phyloP scores from a whole-genome alignment of 1,139 yeast genomes.

The Diutina mesorugosa region DNA sequence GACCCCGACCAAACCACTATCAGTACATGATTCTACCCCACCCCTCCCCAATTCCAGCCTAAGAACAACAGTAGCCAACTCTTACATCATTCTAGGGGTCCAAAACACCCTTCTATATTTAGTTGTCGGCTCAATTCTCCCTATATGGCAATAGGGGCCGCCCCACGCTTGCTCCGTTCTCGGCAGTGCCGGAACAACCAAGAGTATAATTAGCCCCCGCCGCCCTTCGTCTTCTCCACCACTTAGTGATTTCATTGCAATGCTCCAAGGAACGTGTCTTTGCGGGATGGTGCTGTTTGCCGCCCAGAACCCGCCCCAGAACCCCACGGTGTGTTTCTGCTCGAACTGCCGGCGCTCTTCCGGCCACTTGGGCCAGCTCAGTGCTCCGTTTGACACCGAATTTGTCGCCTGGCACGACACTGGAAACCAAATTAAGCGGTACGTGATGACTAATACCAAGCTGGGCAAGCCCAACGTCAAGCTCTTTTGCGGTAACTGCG shows the following conservation, averaged over 20 bases:
- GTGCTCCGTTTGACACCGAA: neutral
- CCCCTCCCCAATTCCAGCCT: too few relatives aligned
- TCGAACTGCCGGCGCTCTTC: neutral
- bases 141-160: neutral
- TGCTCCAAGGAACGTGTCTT: neutral
- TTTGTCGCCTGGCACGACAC: neutral
- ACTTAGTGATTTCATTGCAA: neutral
- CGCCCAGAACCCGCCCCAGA: neutral
- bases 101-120: too few relatives aligned
- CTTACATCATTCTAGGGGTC: too few relatives aligned
- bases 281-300: neutral
- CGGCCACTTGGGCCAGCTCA: neutral
- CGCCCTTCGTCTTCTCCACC: neutral
- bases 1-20: too few relatives aligned
- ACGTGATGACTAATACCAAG: neutral
- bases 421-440: neutral
- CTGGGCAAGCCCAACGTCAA: neutral
- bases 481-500: neutral
- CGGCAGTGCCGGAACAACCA: neutral
- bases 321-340: neutral
- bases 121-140: neutral
- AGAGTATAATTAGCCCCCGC: neutral
- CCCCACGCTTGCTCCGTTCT: neutral
- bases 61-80: too few relatives aligned
- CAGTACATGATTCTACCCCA: too few relatives aligned